A percentile compares a stretch with the other conserved stretches of the same genome.
These are phyloP conservation scores for Xylariaceae sp. DNA, from an alignment of 2,329 filamentous ascomycete species.

Conservation along the genomic window DNA sequence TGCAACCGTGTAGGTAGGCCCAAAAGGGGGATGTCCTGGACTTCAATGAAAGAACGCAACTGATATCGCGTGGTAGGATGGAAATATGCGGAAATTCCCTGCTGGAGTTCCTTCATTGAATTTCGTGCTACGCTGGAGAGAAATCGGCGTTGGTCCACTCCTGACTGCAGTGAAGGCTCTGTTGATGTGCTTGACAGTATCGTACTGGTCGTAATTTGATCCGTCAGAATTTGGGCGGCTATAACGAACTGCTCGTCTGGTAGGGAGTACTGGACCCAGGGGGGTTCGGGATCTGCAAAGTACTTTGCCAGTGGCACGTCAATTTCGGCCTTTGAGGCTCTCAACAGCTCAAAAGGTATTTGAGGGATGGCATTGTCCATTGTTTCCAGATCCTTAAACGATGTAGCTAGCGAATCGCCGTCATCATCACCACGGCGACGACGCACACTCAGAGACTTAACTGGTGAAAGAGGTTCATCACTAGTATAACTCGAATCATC, in stretches of 20 bases:
- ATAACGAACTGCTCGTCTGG: constrained; percentile 59
- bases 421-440: constrained; percentile 47
- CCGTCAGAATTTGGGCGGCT: constrained; percentile 64
- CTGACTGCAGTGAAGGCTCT: constrained; percentile 28
- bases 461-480: constrained; percentile 45
- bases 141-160: constrained; percentile 36
- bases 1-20: constrained; percentile 49
- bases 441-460: constrained; percentile 43
- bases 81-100: constrained; percentile 42
- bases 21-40: constrained; percentile 52
- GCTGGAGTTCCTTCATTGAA: constrained; percentile 45
- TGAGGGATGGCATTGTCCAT: constrained; percentile 44
- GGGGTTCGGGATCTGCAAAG: constrained; percentile 56
- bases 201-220: constrained; percentile 57
- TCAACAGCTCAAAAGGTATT: constrained; percentile 45
- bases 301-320: constrained; percentile 50
- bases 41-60: constrained; percentile 49
- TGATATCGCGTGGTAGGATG: constrained; percentile 38
- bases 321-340: constrained; percentile 43
- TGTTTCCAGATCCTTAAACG: constrained; percentile 45
- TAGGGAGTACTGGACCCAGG: constrained; percentile 40
- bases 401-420: constrained; percentile 47
- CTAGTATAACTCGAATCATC: constrained; percentile 49
- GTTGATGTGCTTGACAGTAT: constrained; percentile 32
- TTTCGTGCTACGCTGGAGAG: constrained; percentile 41